Evolutionary conservation across 768 basidiomycete species (phyloP).

Genomic region (Lactifluus piperatus): DNA sequence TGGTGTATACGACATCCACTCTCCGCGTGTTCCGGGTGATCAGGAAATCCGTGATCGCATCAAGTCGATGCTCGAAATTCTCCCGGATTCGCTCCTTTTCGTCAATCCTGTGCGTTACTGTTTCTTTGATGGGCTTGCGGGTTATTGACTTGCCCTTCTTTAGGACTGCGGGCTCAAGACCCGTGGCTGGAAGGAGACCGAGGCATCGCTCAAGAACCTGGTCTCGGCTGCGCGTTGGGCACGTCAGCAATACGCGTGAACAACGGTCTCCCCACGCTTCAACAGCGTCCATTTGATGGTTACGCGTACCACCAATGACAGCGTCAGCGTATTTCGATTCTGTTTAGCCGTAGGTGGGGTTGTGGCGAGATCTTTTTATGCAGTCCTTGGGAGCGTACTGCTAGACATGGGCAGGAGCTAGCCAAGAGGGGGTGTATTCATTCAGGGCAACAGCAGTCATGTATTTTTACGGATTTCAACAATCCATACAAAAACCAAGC

Average conservation of each 20-base stretch:
- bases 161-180: constrained; percentile 97
- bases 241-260: constrained; percentile 71
- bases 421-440: constrained; percentile 9
- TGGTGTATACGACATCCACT: constrained; percentile 99
- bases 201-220: constrained; percentile 79
- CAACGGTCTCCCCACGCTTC: constrained; percentile 56
- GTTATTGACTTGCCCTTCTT: constrained; percentile 6
- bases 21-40: constrained; percentile 90
- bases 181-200: constrained; percentile 97
- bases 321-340: constrained; percentile 7
- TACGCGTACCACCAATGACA: constrained; percentile 38
- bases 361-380: constrained; percentile 14
- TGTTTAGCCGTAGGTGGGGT: constrained; percentile 14
- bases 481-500: constrained; percentile 37
- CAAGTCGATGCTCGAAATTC: constrained; percentile 70
- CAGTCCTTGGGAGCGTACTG: neutral
- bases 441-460: constrained; percentile 16
- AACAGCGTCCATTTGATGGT: constrained; percentile 78
- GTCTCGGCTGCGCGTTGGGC: constrained; percentile 93
- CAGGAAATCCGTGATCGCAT: constrained; percentile 94
- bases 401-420: constrained; percentile 5
- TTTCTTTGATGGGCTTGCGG: neutral
- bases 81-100: constrained; percentile 75
- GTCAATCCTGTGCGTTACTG: constrained; percentile 67
- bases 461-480: constrained; percentile 69